Evolutionary conservation across 441 rosid genomes (phyloP).

Genomic region (Syzygium syzygioides): DNA sequence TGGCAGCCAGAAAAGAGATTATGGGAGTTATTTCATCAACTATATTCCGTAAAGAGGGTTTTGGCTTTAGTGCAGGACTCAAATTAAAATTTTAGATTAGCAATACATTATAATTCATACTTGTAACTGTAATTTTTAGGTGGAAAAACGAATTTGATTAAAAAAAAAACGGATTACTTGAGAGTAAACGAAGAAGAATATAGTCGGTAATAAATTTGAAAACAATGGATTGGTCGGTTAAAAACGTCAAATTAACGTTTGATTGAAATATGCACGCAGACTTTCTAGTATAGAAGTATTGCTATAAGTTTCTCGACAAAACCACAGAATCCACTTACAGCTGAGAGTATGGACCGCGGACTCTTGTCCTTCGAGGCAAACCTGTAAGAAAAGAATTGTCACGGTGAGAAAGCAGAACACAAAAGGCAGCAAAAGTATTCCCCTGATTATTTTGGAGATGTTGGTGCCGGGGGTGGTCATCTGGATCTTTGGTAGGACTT

Average conservation of each 20-base stretch:
- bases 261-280: neutral
- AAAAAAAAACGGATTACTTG: too few species aligned
- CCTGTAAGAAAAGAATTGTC: neutral
- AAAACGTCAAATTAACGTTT: neutral
- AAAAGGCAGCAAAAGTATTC: neutral
- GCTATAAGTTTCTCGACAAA: neutral
- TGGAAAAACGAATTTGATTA: too few species aligned
- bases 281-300: neutral
- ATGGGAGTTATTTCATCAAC: neutral
- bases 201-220: too few species aligned
- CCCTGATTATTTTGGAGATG: neutral
- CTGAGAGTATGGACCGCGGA: fast-evolving
- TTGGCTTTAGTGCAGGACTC: too few species aligned
- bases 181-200: too few species aligned
- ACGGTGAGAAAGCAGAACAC: neutral
- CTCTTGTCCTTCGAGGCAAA: fast-evolving
- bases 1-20: neutral
- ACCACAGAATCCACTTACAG: neutral
- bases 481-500: neutral
- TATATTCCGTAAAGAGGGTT: too few species aligned
- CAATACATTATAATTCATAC: too few species aligned
- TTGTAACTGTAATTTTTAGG: too few species aligned
- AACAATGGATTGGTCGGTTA: neutral
- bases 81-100: too few species aligned
- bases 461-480: neutral